phyloP scores from a whole-genome alignment of 2,329 filamentous ascomycete species.

The Penicillium nordicum region DNA sequence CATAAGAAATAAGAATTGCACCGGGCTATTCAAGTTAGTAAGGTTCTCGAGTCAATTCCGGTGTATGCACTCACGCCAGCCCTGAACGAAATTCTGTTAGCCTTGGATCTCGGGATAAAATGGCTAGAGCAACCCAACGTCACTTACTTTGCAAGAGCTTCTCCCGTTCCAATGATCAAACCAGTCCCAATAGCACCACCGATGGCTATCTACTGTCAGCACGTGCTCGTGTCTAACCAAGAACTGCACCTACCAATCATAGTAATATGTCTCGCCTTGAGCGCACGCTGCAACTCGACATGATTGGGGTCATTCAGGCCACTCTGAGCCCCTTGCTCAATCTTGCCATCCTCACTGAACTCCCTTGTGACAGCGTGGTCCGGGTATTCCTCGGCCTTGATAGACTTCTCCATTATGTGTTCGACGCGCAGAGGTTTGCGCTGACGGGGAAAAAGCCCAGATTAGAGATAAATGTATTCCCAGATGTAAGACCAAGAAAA shows the following conservation, averaged over 20 bases:
- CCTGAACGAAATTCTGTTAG: conserved; percentile 24
- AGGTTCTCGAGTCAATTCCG: too few relatives aligned
- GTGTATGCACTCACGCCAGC: conserved; percentile 34
- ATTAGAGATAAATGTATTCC: neutral
- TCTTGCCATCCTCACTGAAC: conserved; percentile 14
- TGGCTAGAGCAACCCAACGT: neutral
- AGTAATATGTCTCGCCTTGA: conserved; percentile 41
- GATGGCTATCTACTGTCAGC: conserved; percentile 31
- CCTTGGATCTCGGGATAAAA: neutral
- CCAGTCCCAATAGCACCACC: conserved; percentile 45
- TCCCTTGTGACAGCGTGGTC: conserved; percentile 20
- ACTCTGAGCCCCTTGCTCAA: conserved; percentile 20
- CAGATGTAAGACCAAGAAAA: neutral
- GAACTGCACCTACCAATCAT: conserved; percentile 37
- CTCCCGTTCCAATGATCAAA: conserved; percentile 41
- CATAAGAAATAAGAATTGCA: conserved; percentile 44
- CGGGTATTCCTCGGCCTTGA: conserved; percentile 17
- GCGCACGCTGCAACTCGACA: conserved; percentile 41
- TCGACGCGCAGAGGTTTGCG: neutral
- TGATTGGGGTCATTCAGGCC: conserved; percentile 26
- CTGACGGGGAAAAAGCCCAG: neutral
- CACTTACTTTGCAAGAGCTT: conserved; percentile 37
- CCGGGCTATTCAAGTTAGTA: conserved; percentile 31
- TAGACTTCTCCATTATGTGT: conserved; percentile 11
- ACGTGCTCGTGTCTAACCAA: neutral